A percentile compares a stretch with the other conserved stretches of the same genome.
These are phyloP conservation scores for Epithele typhae DNA, from an alignment of 768 basidiomycete species.

Conservation along the genomic window DNA sequence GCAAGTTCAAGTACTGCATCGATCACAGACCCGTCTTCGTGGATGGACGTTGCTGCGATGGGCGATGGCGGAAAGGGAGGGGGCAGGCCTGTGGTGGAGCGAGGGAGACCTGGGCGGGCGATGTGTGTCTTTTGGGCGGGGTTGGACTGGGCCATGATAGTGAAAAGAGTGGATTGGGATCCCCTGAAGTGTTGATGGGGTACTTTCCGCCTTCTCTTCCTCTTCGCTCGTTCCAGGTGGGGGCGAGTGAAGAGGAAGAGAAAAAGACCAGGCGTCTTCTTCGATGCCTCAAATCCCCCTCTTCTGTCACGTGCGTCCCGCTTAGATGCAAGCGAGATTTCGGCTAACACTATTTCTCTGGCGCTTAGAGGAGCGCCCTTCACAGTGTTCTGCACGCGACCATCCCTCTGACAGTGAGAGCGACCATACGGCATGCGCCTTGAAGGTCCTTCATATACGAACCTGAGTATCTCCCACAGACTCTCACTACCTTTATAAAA, in stretches of 20 bases:
- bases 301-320: too few relatives aligned
- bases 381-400: too few relatives aligned
- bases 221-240: slow-evolving; percentile 25
- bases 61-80: slow-evolving; percentile 33
- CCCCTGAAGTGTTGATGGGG: not conserved
- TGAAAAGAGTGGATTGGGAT: slow-evolving; percentile 4
- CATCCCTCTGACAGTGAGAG: too few relatives aligned
- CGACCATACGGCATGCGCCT: too few relatives aligned
- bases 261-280: slow-evolving; percentile 17
- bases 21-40: slow-evolving; percentile 17
- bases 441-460: too few relatives aligned
- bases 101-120: slow-evolving; percentile 39
- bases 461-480: too few relatives aligned
- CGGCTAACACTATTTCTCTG: too few relatives aligned
- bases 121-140: slow-evolving; percentile 17
- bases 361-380: too few relatives aligned
- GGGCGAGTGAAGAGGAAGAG: slow-evolving; percentile 29
- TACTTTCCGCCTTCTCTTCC: slow-evolving; percentile 22
- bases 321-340: too few relatives aligned
- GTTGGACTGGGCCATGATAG: slow-evolving; percentile 15
- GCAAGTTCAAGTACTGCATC: slow-evolving; percentile 84
- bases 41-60: slow-evolving; percentile 29
- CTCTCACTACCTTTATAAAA: too few relatives aligned
- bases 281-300: too few relatives aligned
- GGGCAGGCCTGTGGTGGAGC: slow-evolving; percentile 38